Evolutionary conservation across 805 yeast genomes (phyloP).

Genomic region (Scheffersomyces spartinae): DNA sequence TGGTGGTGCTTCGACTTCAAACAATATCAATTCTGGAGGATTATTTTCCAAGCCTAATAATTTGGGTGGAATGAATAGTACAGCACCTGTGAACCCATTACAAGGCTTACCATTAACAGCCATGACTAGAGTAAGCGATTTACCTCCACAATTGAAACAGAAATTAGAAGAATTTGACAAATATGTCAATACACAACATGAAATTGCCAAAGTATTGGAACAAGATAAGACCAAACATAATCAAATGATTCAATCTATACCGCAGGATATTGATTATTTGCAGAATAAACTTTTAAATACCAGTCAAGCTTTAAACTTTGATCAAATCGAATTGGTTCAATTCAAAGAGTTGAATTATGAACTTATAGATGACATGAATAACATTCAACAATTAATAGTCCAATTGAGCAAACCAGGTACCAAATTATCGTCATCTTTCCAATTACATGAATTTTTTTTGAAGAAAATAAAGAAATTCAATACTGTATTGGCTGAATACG

Average conservation of each 20-base stretch:
- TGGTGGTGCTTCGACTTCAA: slow-evolving; percentile 1
- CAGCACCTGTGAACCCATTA: too few species aligned
- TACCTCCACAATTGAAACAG: slow-evolving; percentile 58
- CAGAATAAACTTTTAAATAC: slow-evolving; percentile 51
- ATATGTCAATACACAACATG: slow-evolving; percentile 63
- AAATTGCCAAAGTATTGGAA: slow-evolving; percentile 56
- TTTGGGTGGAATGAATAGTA: too few species aligned
- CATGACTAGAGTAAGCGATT: slow-evolving; percentile 63
- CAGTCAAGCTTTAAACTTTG: slow-evolving; percentile 49
- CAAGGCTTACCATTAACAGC: slow-evolving; percentile 47
- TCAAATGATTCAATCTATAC: slow-evolving; percentile 56
- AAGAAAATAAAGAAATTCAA: slow-evolving; percentile 40
- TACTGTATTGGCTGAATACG: slow-evolving; percentile 41
- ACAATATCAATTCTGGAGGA: slow-evolving; percentile 2
- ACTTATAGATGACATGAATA: slow-evolving; percentile 37
- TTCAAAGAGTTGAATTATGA: slow-evolving; percentile 28
- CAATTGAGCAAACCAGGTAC: slow-evolving; percentile 44
- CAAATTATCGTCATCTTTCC: slow-evolving; percentile 41
- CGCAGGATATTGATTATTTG: slow-evolving; percentile 57
- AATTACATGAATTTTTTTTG: slow-evolving; percentile 44
- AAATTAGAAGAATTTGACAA: slow-evolving; percentile 63
- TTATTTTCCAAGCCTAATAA: slow-evolving; percentile 2
- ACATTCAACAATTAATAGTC: slow-evolving; percentile 40
- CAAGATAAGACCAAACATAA: slow-evolving; percentile 52
- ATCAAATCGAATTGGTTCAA: slow-evolving; percentile 23